These are phyloP conservation scores for Platismatia glauca DNA, from an alignment of 495 filamentous ascomycete genomes.

Conservation along the genomic window DNA sequence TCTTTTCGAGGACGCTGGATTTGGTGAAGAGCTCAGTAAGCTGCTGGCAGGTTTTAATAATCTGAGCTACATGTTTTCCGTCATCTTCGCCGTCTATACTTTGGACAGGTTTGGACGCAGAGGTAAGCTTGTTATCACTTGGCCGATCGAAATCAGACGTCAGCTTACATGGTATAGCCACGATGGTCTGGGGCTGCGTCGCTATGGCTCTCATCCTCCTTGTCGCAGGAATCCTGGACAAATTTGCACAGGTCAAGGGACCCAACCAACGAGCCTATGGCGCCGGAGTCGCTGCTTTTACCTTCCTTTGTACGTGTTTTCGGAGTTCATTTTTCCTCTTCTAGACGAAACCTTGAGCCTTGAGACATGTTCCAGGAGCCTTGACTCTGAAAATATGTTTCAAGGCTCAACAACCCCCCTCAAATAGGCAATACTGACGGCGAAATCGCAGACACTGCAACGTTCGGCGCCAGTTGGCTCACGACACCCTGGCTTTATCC, in stretches of 20 bases:
- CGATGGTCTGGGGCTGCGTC: constrained; percentile 41
- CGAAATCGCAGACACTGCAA: too few species aligned
- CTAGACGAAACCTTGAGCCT: too few species aligned
- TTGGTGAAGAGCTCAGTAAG: constrained; percentile 38
- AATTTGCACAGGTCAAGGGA: constrained; percentile 22
- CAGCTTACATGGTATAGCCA: constrained; percentile 19
- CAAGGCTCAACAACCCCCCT: too few species aligned
- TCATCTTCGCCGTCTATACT: constrained; percentile 45
- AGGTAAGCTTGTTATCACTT: constrained; percentile 7
- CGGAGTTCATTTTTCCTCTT: too few species aligned
- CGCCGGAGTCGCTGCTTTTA: constrained; percentile 41
- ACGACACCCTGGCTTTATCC: constrained; percentile 47
- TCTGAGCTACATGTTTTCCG: constrained; percentile 45
- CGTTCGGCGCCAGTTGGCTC: constrained; percentile 47
- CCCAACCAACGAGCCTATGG: constrained; percentile 25
- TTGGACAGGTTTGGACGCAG: constrained; percentile 24
- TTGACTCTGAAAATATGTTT: too few species aligned
- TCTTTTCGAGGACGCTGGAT: constrained; percentile 37
- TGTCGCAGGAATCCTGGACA: constrained; percentile 25
- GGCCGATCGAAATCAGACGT: not conserved
- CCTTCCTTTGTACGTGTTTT: too few species aligned
- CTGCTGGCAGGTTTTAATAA: constrained; percentile 47
- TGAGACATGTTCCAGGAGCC: too few species aligned
- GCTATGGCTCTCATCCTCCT: constrained; percentile 31
- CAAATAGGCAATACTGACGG: too few species aligned